Conservation (phyloP, 2,329 filamentous ascomycete genomes). For the Calonectria pseudoturangicola region DNA sequence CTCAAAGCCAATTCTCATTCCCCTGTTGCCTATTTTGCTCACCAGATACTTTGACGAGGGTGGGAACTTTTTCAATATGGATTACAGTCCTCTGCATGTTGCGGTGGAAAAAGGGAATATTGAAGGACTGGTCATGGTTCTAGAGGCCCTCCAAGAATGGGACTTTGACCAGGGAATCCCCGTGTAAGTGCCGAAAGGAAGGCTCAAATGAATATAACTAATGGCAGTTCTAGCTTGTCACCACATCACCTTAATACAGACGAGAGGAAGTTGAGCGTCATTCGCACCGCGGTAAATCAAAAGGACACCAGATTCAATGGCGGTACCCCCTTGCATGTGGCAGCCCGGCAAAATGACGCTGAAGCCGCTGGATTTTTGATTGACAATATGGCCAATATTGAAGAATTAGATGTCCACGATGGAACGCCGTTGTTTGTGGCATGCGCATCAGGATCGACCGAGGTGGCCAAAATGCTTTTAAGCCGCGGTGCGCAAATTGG, state of each 20-base stretch:
- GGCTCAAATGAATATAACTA: background rate
- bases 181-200: background rate
- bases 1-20: background rate
- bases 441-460: background rate
- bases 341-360: background rate
- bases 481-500: background rate
- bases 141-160: constrained; percentile 3
- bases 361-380: constrained; percentile 3
- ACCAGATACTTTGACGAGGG: background rate
- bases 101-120: background rate
- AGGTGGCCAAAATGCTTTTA: constrained; percentile 1
- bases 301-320: constrained; percentile 8
- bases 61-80: constrained; percentile 1
- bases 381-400: constrained; percentile 17
- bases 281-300: constrained; percentile 5
- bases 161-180: background rate
- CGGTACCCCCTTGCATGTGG: background rate
- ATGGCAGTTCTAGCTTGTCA: background rate
- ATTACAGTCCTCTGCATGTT: background rate
- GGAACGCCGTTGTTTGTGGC: constrained; percentile 23
- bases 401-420: constrained; percentile 3
- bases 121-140: background rate
- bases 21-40: background rate
- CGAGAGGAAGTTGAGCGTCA: background rate
- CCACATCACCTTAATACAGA: background rate